A percentile compares a stretch with the other conserved stretches of the same genome.
phyloP scores from a whole-genome alignment of 345 rosid species.

The Citrus hindsii region DNA sequence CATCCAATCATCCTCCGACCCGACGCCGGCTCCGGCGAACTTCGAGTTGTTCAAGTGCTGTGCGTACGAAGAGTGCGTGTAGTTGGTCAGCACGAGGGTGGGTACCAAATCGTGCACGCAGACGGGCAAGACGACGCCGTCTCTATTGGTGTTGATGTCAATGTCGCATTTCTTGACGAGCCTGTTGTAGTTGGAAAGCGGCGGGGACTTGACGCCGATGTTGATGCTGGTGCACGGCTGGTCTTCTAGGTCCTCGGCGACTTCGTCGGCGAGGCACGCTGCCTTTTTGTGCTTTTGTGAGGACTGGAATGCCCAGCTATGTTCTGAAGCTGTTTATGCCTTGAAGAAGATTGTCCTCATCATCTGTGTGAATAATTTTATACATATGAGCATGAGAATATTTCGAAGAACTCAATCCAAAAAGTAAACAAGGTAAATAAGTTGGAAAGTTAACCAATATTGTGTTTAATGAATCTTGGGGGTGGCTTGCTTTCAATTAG shows the following conservation, averaged over 20 bases:
- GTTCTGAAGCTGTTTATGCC: constrained; percentile 70
- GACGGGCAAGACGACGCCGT: constrained; percentile 57
- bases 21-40: constrained; percentile 58
- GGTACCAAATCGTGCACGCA: constrained; percentile 61
- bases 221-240: constrained; percentile 40
- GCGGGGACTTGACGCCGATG: constrained; percentile 24
- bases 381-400: too few species aligned
- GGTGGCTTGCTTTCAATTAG: too few species aligned
- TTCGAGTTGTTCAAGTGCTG: constrained; percentile 54
- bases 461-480: too few species aligned
- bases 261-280: constrained; percentile 52
- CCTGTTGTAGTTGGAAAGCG: constrained; percentile 36
- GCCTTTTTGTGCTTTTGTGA: constrained; percentile 58
- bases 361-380: constrained; percentile 30
- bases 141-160: constrained; percentile 46
- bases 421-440: too few species aligned
- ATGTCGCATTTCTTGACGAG: constrained; percentile 52
- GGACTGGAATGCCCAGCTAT: constrained; percentile 34
- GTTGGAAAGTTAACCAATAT: too few species aligned
- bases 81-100: constrained; percentile 61
- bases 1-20: constrained; percentile 78
- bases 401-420: too few species aligned
- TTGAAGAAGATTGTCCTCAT: constrained; percentile 60
- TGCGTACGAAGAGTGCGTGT: constrained; percentile 51
- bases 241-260: constrained; percentile 51